Percentiles rank a stretch among this genome's conserved stretches.
Conservation (phyloP, 371 early-diverging fungal genomes). For the Choanephora cucurbitarum region DNA sequence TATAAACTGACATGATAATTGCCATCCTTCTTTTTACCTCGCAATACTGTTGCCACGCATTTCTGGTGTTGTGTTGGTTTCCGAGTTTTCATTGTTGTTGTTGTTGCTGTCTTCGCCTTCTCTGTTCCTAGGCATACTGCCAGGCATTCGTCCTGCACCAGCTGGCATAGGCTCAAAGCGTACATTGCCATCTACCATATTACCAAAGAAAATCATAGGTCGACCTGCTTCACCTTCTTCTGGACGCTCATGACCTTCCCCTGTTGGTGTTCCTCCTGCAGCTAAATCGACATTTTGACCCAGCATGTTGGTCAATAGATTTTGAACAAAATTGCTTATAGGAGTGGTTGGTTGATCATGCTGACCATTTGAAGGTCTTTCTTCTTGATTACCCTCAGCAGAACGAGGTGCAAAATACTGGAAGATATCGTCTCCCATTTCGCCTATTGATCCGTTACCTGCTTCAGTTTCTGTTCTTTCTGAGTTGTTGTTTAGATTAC, state of each 20-base stretch:
- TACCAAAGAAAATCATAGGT: slow-evolving; percentile 36
- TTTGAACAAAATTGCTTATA: slow-evolving; percentile 31
- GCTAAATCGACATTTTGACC: slow-evolving; percentile 14
- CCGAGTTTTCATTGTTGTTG: background rate
- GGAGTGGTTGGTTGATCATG: slow-evolving; percentile 8
- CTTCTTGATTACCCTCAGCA: no score
- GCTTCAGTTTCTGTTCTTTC: no score
- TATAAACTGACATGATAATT: background rate
- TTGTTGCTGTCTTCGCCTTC: slow-evolving; percentile 7
- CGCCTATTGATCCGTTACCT: slow-evolving; percentile 1
- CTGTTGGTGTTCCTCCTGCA: slow-evolving; percentile 2
- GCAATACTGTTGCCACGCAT: slow-evolving; percentile 25
- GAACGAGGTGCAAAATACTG: slow-evolving; percentile 23
- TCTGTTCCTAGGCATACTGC: slow-evolving; percentile 1
- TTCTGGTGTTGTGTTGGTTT: slow-evolving; percentile 1
- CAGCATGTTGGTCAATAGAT: slow-evolving; percentile 21
- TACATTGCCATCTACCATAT: slow-evolving; percentile 35
- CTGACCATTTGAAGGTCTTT: background rate
- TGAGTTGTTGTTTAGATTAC: background rate
- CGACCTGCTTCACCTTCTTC: slow-evolving; percentile 8
- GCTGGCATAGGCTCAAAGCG: slow-evolving; percentile 28
- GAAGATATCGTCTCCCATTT: slow-evolving; percentile 30
- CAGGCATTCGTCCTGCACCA: slow-evolving; percentile 8
- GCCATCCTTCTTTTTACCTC: slow-evolving; percentile 14
- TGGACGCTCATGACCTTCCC: background rate